A percentile compares a stretch with the other conserved stretches of the same genome.
These are phyloP conservation scores for Rhizophora mangle DNA, from an alignment of 345 rosid genomes.

Conservation along the genomic window DNA sequence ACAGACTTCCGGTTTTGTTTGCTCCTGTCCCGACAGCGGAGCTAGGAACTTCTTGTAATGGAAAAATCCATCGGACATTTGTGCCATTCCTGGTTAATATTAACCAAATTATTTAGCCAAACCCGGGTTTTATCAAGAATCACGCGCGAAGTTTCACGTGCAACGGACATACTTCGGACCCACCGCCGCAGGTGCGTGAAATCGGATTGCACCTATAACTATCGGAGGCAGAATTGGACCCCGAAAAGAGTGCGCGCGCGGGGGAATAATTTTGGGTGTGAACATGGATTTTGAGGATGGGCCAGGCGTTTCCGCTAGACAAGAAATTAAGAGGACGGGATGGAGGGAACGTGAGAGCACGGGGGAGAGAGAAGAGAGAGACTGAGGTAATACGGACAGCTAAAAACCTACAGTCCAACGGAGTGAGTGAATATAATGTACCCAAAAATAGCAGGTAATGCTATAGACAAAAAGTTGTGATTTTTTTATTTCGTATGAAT, in stretches of 20 bases:
- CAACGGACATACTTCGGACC: no score
- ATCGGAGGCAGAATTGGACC: neutral
- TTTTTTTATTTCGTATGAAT: no score
- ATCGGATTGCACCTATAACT: no score
- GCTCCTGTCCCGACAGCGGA: slow-evolving; percentile 26
- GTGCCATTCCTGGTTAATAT: slow-evolving; percentile 13
- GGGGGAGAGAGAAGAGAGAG: no score
- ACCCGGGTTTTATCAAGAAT: neutral
- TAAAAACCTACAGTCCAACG: no score
- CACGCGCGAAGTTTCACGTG: neutral
- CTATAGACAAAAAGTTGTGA: no score
- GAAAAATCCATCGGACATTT: neutral
- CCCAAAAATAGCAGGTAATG: no score
- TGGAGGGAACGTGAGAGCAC: no score
- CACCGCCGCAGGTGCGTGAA: no score
- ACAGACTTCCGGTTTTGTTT: slow-evolving; percentile 1
- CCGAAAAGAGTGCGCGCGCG: slow-evolving; percentile 13
- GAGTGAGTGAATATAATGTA: no score
- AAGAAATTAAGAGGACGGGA: neutral
- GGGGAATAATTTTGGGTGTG: no score
- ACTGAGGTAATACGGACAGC: no score
- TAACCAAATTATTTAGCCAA: slow-evolving; percentile 3
- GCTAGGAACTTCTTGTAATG: slow-evolving; percentile 11
- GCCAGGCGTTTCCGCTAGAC: slow-evolving; percentile 1
- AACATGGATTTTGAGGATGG: neutral